phyloP scores from a whole-genome alignment of 257 asterid species.

The Verbascum thapsus region DNA sequence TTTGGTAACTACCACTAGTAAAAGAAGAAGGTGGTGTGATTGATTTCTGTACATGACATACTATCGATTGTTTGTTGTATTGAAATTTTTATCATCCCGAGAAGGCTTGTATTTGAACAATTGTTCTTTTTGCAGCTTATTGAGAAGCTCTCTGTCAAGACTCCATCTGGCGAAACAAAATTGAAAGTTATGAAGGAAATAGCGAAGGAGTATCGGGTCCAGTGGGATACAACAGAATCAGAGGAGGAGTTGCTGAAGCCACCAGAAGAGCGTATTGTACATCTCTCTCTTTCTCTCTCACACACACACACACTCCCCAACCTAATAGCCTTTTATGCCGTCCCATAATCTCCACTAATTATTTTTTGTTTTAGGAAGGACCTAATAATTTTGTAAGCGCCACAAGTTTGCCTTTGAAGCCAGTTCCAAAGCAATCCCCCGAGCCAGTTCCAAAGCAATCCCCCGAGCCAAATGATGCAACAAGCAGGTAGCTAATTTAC shows the following conservation, averaged over 20 bases:
- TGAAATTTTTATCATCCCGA: not conserved
- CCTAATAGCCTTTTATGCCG: not conserved
- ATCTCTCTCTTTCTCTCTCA: constrained; percentile 20
- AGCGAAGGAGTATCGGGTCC: constrained; percentile 89
- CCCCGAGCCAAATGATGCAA: constrained; percentile 41
- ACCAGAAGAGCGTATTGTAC: constrained; percentile 85
- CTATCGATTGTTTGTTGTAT: not conserved
- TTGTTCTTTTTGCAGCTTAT: constrained; percentile 63
- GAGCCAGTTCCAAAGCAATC: constrained; percentile 48
- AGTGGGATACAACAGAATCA: constrained; percentile 83
- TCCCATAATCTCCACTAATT: not conserved
- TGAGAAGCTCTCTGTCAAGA: constrained; percentile 90
- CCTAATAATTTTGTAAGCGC: constrained; percentile 73
- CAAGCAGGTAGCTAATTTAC: constrained; percentile 51
- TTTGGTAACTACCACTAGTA: too few species aligned
- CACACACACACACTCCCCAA: not conserved
- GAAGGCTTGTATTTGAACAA: constrained; percentile 13
- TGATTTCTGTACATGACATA: too few species aligned
- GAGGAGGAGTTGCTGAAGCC: constrained; percentile 88
- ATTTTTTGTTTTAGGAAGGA: constrained; percentile 60
- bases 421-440: constrained; percentile 42
- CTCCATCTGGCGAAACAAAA: constrained; percentile 87
- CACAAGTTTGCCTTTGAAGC: constrained; percentile 65
- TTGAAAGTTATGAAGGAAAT: constrained; percentile 86
- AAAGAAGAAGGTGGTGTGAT: too few species aligned